Conservation (phyloP, 768 basidiomycete species). For the Termitomyces sp. region DNA sequence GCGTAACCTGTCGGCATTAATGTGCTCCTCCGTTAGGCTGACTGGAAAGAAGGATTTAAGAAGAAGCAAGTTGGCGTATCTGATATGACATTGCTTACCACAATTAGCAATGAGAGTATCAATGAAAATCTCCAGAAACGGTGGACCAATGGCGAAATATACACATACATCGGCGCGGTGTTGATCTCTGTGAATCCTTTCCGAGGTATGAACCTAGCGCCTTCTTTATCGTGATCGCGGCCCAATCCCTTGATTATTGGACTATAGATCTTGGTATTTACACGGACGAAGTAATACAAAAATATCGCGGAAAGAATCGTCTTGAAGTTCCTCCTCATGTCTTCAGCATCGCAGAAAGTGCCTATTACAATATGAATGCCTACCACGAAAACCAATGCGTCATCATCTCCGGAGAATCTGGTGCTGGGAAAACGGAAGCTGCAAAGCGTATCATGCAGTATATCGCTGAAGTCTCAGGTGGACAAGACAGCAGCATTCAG, state of each 20-base stretch:
- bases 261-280: slow-evolving; percentile 91
- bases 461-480: slow-evolving; percentile 94
- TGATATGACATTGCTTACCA: slow-evolving; percentile 96
- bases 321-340: slow-evolving; percentile 98
- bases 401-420: slow-evolving; percentile 98
- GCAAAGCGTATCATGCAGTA: slow-evolving; percentile 99
- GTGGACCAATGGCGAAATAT: slow-evolving; percentile 93
- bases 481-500: slow-evolving; percentile 85
- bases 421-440: slow-evolving; percentile 98
- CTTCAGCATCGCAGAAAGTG: slow-evolving; percentile 92
- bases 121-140: slow-evolving; percentile 98
- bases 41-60: slow-evolving; percentile 99
- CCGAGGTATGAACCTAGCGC: slow-evolving; percentile 50
- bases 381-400: slow-evolving; percentile 99
- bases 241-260: slow-evolving; percentile 3
- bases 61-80: slow-evolving; percentile 98
- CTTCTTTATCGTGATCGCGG: neutral
- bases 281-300: slow-evolving; percentile 79
- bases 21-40: slow-evolving; percentile 56
- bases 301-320: slow-evolving; percentile 94
- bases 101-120: slow-evolving; percentile 95
- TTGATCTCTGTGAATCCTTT: slow-evolving; percentile 99
- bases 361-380: slow-evolving; percentile 99
- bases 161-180: slow-evolving; percentile 98
- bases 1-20: slow-evolving; percentile 6